phyloP scores from a whole-genome alignment of 768 basidiomycete genomes.

The Thelephora aurantiotincta region DNA sequence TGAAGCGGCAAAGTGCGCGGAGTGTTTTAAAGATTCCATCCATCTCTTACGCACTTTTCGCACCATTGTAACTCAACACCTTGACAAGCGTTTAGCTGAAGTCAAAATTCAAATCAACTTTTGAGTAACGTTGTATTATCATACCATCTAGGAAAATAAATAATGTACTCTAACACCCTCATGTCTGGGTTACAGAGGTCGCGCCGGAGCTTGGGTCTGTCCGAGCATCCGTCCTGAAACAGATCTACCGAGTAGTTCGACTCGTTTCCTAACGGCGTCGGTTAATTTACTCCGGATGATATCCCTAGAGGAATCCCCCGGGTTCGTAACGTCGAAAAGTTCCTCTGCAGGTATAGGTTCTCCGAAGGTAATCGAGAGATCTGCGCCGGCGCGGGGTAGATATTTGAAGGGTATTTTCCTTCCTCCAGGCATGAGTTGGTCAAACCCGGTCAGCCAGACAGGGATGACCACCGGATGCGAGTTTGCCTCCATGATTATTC shows the following conservation, averaged over 20 bases:
- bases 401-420: slow-evolving; percentile 63
- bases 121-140: not conserved
- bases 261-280: not conserved
- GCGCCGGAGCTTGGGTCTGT: not conserved
- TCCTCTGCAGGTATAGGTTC: slow-evolving; percentile 41
- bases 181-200: too few relatives aligned
- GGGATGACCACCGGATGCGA: slow-evolving; percentile 73
- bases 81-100: not conserved
- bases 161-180: too few relatives aligned
- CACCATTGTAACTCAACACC: not conserved
- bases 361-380: slow-evolving; percentile 70
- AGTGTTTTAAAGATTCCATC: not conserved
- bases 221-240: not conserved
- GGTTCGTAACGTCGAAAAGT: slow-evolving; percentile 12
- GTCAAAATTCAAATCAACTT: not conserved
- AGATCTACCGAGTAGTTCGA: not conserved
- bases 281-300: not conserved
- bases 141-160: too few relatives aligned
- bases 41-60: not conserved
- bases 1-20: not conserved
- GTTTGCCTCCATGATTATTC: slow-evolving; percentile 61
- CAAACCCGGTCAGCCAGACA: slow-evolving; percentile 90
- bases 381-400: slow-evolving; percentile 45
- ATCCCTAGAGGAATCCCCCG: not conserved
- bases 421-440: slow-evolving; percentile 82